phyloP scores from a whole-genome alignment of 1,139 yeast genomes.

The Sugiyamaella pinicola region DNA sequence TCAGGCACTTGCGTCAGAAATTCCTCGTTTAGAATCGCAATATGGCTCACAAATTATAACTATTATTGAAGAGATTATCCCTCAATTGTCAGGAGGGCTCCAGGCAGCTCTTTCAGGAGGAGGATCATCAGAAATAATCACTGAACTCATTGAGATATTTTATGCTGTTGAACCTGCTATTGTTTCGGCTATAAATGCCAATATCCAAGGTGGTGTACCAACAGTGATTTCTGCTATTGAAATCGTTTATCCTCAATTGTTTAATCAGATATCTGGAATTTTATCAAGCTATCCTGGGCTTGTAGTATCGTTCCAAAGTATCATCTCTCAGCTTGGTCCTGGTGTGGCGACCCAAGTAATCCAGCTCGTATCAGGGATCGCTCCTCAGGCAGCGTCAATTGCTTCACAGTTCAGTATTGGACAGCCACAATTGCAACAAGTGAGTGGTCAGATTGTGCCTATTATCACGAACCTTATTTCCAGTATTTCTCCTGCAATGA shows the following conservation, averaged over 20 bases:
- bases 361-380: background rate
- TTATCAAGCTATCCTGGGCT: background rate
- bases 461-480: background rate
- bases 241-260: background rate
- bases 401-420: too few relatives aligned
- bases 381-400: background rate
- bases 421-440: slow-evolving; percentile 1
- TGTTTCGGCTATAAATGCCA: background rate
- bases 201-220: background rate
- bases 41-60: background rate
- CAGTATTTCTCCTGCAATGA: background rate
- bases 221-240: background rate
- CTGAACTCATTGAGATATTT: background rate
- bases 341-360: background rate
- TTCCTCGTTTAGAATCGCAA: background rate
- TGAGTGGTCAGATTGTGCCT: background rate
- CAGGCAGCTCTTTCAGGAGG: background rate
- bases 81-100: background rate
- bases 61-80: background rate
- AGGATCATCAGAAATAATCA: background rate
- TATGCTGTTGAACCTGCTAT: background rate
- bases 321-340: background rate
- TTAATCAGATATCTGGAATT: background rate
- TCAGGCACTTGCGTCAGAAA: background rate
- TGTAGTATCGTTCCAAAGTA: background rate